phyloP scores from a whole-genome alignment of 371 early-diverging fungal species.

The Rhizopus delemar region DNA sequence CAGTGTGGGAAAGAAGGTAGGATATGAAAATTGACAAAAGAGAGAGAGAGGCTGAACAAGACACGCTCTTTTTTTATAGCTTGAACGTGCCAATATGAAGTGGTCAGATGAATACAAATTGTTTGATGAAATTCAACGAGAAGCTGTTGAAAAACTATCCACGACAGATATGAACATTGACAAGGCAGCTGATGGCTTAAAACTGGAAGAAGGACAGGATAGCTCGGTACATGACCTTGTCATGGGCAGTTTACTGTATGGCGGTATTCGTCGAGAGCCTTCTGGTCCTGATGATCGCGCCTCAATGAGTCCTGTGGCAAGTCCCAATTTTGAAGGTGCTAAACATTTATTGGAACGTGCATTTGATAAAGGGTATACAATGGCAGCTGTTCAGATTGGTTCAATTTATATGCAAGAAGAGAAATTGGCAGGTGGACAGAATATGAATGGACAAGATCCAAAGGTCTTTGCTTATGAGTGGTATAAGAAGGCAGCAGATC shows the following conservation, averaged over 20 bases:
- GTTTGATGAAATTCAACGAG: conserved; percentile 55
- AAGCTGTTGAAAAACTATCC: conserved; percentile 52
- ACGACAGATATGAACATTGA: conserved; percentile 56
- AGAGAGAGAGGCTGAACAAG: background rate
- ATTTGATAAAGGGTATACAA: conserved; percentile 54
- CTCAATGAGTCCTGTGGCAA: conserved; percentile 53
- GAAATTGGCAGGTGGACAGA: conserved; percentile 53
- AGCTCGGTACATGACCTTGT: conserved; percentile 52
- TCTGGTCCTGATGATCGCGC: conserved; percentile 38
- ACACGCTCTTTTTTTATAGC: conserved; percentile 19
- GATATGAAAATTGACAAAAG: background rate
- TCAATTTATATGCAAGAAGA: conserved; percentile 60
- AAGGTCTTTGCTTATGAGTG: conserved; percentile 52
- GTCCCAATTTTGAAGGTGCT: conserved; percentile 61
- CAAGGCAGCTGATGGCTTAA: conserved; percentile 50
- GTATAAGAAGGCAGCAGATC: conserved; percentile 56
- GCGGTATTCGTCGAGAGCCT: conserved; percentile 56
- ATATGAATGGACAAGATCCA: conserved; percentile 54
- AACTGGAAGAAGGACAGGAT: conserved; percentile 31
- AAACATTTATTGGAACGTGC: conserved; percentile 55
- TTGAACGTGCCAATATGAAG: conserved; percentile 51
- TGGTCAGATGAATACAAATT: conserved; percentile 51
- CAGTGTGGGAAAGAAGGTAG: conserved; percentile 56
- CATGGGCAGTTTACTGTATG: conserved; percentile 55
- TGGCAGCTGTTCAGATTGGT: conserved; percentile 65